Conservation (phyloP, 2,329 filamentous ascomycete genomes). For the Phyllachora maydis region DNA sequence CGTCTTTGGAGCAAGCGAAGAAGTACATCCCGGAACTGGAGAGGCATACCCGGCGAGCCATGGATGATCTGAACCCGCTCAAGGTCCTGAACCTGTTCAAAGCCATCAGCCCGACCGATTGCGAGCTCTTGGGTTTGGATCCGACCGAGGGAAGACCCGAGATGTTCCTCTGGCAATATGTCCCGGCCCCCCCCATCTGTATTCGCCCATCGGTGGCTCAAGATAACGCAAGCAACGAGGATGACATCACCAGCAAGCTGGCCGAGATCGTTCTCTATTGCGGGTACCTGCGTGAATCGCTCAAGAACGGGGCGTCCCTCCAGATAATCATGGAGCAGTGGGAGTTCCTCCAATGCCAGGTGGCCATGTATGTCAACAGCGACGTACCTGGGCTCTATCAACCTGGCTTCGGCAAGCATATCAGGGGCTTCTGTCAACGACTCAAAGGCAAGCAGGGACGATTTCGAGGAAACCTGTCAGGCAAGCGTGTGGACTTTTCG, state of each 20-base stretch:
- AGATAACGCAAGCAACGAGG: constrained; percentile 83
- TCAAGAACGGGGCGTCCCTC: constrained; percentile 67
- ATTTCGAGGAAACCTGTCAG: constrained; percentile 89
- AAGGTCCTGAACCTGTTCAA: constrained; percentile 82
- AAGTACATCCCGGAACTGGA: constrained; percentile 66
- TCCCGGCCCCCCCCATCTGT: constrained; percentile 84
- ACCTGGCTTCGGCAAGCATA: constrained; percentile 68
- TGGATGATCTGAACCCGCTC: constrained; percentile 85
- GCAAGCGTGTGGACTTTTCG: constrained; percentile 97
- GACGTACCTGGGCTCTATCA: constrained; percentile 87
- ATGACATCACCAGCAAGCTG: constrained; percentile 93
- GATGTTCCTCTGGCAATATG: constrained; percentile 94
- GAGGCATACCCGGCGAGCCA: constrained; percentile 76
- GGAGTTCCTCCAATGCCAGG: constrained; percentile 89
- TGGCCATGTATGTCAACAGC: constrained; percentile 96
- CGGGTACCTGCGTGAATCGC: constrained; percentile 61
- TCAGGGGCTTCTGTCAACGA: constrained; percentile 84
- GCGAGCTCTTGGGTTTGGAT: constrained; percentile 77
- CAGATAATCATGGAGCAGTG: constrained; percentile 93
- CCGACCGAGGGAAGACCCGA: constrained; percentile 75
- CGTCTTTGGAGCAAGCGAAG: constrained; percentile 64
- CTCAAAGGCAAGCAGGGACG: constrained; percentile 94
- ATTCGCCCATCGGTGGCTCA: constrained; percentile 89
- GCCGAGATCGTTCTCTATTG: constrained; percentile 91
- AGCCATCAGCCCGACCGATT: constrained; percentile 65